Conservation (phyloP, 2,329 filamentous ascomycete species). For the Elsinoe batatas region DNA sequence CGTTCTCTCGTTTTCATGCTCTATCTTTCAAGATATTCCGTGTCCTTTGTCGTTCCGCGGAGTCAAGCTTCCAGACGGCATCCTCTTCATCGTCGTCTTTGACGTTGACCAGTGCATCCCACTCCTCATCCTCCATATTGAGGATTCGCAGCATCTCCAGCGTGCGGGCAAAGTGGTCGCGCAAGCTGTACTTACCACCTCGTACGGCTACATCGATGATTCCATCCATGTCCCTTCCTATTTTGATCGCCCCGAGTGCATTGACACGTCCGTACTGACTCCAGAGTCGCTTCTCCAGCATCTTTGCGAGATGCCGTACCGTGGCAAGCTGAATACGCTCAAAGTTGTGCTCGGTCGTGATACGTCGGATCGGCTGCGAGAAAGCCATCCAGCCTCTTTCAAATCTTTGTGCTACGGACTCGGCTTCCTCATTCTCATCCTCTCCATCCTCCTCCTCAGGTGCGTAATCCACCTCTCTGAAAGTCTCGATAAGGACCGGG, state of each 20-base stretch:
- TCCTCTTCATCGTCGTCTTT: slow-evolving; percentile 48
- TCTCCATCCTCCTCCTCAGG: slow-evolving; percentile 40
- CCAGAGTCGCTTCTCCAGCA: slow-evolving; percentile 82
- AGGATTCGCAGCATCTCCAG: slow-evolving; percentile 75
- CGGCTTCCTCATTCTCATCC: slow-evolving; percentile 28
- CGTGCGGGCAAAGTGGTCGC: slow-evolving; percentile 67
- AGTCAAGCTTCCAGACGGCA: slow-evolving; percentile 60
- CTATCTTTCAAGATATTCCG: slow-evolving; percentile 37
- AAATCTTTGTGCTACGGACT: slow-evolving; percentile 71
- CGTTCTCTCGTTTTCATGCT: neutral
- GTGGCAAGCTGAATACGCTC: slow-evolving; percentile 65
- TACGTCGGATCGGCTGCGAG: slow-evolving; percentile 71
- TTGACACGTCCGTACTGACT: slow-evolving; percentile 69
- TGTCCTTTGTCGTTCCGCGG: slow-evolving; percentile 64
- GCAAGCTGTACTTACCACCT: slow-evolving; percentile 63
- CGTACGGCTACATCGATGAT: slow-evolving; percentile 59
- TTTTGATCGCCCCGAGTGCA: slow-evolving; percentile 67
- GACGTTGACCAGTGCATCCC: slow-evolving; percentile 59
- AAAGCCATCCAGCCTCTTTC: slow-evolving; percentile 77
- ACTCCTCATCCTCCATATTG: slow-evolving; percentile 94
- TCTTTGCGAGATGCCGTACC: slow-evolving; percentile 61
- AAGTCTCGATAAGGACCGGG: slow-evolving; percentile 75
- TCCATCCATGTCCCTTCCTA: slow-evolving; percentile 74
- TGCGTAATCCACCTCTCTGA: slow-evolving; percentile 83
- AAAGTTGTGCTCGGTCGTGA: slow-evolving; percentile 71